phyloP scores from a whole-genome alignment of 306 rosid species.

The Argentina anserina region DNA sequence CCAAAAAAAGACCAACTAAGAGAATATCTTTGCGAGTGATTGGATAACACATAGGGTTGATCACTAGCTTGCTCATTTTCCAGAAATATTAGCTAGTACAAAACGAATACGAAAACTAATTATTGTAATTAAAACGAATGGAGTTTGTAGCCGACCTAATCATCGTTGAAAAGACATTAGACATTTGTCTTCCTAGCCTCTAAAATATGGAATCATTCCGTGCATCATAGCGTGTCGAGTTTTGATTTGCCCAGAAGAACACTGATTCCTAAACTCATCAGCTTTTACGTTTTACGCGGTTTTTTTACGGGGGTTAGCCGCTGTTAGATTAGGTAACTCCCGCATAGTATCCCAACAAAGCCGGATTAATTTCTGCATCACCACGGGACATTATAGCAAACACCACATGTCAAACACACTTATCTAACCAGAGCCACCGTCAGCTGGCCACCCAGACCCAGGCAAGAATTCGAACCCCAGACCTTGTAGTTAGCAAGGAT shows the following conservation, averaged over 20 bases:
- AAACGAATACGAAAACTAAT: background rate
- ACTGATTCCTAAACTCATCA: background rate
- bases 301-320: no score
- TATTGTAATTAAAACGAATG: background rate
- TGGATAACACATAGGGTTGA: background rate
- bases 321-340: no score
- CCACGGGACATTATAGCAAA: no score
- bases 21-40: background rate
- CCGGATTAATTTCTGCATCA: no score
- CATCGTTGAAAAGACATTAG: background rate
- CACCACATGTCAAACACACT: no score
- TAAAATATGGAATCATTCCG: background rate
- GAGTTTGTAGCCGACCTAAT: conserved; percentile 9
- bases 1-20: background rate
- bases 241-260: background rate
- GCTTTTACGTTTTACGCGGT: background rate
- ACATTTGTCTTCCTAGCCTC: background rate
- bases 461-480: no score
- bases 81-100: background rate
- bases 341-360: no score
- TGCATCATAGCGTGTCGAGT: background rate
- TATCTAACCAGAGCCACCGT: no score
- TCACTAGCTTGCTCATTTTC: background rate
- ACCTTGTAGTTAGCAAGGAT: no score
- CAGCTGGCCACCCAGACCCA: no score